Evolutionary conservation across 345 rosid species (phyloP).

Genomic region (Linum usitatissimum): DNA sequence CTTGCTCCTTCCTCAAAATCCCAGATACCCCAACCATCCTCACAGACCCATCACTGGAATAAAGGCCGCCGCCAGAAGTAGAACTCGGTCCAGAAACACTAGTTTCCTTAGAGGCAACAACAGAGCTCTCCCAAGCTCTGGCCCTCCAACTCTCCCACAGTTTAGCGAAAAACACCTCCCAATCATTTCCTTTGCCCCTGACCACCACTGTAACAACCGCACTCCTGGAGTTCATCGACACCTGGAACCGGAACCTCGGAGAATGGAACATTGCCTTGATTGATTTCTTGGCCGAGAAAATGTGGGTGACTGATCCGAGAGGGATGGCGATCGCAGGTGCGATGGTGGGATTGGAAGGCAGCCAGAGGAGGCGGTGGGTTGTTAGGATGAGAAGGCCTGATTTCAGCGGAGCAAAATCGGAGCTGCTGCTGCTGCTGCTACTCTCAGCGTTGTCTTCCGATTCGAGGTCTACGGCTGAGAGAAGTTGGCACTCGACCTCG

Average conservation of each 20-base stretch:
- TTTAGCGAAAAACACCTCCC: slow-evolving; percentile 61
- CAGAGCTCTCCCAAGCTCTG: slow-evolving; percentile 54
- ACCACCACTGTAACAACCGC: slow-evolving; percentile 51
- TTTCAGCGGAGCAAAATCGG: slow-evolving; percentile 27
- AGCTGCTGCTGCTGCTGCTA: not conserved
- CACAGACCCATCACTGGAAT: slow-evolving; percentile 65
- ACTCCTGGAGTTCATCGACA: slow-evolving; percentile 31
- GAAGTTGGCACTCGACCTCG: slow-evolving; percentile 68
- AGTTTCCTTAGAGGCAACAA: not conserved
- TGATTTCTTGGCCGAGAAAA: slow-evolving; percentile 55
- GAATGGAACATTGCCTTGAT: slow-evolving; percentile 74
- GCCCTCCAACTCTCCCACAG: slow-evolving; percentile 77
- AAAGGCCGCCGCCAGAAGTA: slow-evolving; percentile 36
- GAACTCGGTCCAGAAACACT: slow-evolving; percentile 21
- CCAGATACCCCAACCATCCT: slow-evolving; percentile 94
- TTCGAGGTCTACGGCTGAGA: slow-evolving; percentile 69
- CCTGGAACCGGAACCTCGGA: slow-evolving; percentile 74
- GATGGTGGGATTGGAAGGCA: slow-evolving; percentile 37
- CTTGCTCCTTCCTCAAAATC: slow-evolving; percentile 88
- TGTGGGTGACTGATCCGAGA: slow-evolving; percentile 37
- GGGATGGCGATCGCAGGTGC: slow-evolving; percentile 30
- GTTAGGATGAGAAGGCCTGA: slow-evolving; percentile 68
- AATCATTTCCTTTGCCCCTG: slow-evolving; percentile 68
- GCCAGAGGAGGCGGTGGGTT: slow-evolving; percentile 84
- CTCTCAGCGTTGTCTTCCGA: slow-evolving; percentile 29